Evolutionary conservation across 768 basidiomycete genomes (phyloP).

Genomic region (Naganishia vaughanmartiniae): DNA sequence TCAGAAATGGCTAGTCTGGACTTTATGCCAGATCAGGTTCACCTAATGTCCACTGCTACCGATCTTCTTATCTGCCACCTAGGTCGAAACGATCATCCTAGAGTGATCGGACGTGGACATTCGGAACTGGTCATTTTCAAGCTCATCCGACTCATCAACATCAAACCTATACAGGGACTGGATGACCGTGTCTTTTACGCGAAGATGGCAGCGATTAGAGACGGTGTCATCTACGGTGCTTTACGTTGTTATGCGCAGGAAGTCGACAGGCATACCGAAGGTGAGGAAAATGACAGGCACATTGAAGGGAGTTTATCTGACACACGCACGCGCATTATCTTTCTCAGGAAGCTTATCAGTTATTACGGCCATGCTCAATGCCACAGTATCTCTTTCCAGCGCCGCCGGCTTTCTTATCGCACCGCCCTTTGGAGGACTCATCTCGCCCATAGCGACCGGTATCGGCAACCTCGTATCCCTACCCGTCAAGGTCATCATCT

Average conservation of each 20-base stretch:
- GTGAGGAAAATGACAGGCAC: background rate
- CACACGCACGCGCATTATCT: no score
- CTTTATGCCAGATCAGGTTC: slow-evolving; percentile 18
- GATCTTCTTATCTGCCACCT: slow-evolving; percentile 18
- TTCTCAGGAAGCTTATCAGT: background rate
- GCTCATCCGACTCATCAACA: slow-evolving; percentile 20
- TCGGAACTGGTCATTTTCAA: slow-evolving; percentile 15
- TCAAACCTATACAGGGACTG: slow-evolving; percentile 16
- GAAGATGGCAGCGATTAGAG: slow-evolving; percentile 2
- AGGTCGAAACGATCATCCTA: slow-evolving; percentile 17
- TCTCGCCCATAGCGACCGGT: slow-evolving; percentile 10
- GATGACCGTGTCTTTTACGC: slow-evolving; percentile 15
- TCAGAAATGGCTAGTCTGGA: slow-evolving; percentile 21
- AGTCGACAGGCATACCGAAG: slow-evolving; percentile 10
- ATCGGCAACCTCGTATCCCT: slow-evolving; percentile 1
- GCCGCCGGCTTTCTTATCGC: slow-evolving; percentile 15
- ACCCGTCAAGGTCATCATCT: slow-evolving; percentile 5
- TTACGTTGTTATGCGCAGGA: slow-evolving; percentile 18
- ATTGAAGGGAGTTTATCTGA: background rate
- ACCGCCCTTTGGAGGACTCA: slow-evolving; percentile 12
- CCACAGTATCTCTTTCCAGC: slow-evolving; percentile 12
- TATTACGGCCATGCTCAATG: background rate
- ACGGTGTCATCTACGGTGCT: slow-evolving; percentile 17
- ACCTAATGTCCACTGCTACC: slow-evolving; percentile 8
- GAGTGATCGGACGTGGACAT: slow-evolving; percentile 13